phyloP scores from a whole-genome alignment of 495 filamentous ascomycete species.

The Penicillium nucicola region DNA sequence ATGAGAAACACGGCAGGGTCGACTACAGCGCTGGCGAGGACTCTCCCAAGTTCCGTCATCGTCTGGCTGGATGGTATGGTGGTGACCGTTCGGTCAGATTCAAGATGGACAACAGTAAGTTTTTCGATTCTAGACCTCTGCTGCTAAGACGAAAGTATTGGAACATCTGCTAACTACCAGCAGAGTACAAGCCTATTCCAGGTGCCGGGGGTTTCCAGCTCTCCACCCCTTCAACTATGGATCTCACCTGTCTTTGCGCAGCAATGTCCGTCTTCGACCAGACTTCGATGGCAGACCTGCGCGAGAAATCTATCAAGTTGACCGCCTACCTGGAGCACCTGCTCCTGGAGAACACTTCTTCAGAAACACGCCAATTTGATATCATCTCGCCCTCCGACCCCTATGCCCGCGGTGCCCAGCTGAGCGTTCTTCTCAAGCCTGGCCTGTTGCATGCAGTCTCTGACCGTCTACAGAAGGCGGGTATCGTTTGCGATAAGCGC shows the following conservation, averaged over 20 bases:
- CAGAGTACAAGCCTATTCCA: constrained; percentile 68
- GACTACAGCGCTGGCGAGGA: constrained; percentile 45
- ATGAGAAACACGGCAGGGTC: constrained; percentile 64
- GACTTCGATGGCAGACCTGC: constrained; percentile 65
- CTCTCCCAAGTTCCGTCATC: constrained; percentile 46
- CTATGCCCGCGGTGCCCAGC: constrained; percentile 76
- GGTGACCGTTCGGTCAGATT: constrained; percentile 74
- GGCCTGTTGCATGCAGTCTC: constrained; percentile 71
- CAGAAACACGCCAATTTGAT: constrained; percentile 31
- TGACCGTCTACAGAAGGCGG: constrained; percentile 60
- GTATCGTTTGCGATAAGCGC: constrained; percentile 84
- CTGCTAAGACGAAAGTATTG: neutral
- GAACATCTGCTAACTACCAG: constrained; percentile 8
- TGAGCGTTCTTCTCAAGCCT: constrained; percentile 68
- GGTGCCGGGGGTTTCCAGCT: constrained; percentile 62
- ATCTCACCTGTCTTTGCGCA: constrained; percentile 63
- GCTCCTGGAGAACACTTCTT: constrained; percentile 48
- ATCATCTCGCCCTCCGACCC: constrained; percentile 79
- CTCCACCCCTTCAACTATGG: constrained; percentile 58
- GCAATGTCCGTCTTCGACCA: constrained; percentile 73
- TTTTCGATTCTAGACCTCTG: neutral
- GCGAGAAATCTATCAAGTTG: constrained; percentile 69
- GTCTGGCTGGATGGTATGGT: constrained; percentile 88
- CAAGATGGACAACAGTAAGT: constrained; percentile 66
- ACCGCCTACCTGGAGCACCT: constrained; percentile 79